Evolutionary conservation across 2,329 filamentous ascomycete species (phyloP).

Genomic region (Aspergillaceae sp.): DNA sequence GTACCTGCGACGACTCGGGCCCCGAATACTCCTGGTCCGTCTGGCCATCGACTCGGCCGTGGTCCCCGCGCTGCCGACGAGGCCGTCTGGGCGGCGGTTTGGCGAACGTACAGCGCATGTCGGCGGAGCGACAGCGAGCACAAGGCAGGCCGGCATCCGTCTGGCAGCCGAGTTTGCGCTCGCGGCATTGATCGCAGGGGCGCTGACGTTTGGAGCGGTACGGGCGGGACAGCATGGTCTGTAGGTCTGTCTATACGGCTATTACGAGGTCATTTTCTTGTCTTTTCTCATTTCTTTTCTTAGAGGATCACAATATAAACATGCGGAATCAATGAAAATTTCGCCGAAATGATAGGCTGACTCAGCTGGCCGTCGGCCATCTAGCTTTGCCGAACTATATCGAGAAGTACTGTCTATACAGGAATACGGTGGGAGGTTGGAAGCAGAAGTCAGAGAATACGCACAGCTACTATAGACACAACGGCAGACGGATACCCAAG

Average conservation of each 20-base stretch:
- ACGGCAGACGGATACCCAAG: conserved; percentile 5
- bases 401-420: neutral
- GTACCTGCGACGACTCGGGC: neutral
- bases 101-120: conserved; percentile 18
- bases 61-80: conserved; percentile 4
- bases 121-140: conserved; percentile 17
- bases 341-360: neutral
- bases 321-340: neutral
- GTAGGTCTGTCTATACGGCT: too few relatives aligned
- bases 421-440: neutral
- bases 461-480: neutral
- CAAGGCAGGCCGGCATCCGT: conserved; percentile 16
- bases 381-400: neutral
- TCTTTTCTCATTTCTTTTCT: neutral
- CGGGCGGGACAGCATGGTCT: conserved; percentile 16
- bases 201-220: conserved; percentile 27
- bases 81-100: conserved; percentile 16
- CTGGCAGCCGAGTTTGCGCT: conserved; percentile 23
- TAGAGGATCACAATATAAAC: neutral
- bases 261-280: neutral
- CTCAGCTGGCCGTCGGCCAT: neutral
- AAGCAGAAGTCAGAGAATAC: neutral
- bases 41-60: neutral
- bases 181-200: conserved; percentile 26
- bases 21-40: neutral